A percentile compares a stretch with the other conserved stretches of the same genome.
Evolutionary conservation across 2,329 filamentous ascomycete genomes (phyloP).

Genomic region (Phoma sp.): DNA sequence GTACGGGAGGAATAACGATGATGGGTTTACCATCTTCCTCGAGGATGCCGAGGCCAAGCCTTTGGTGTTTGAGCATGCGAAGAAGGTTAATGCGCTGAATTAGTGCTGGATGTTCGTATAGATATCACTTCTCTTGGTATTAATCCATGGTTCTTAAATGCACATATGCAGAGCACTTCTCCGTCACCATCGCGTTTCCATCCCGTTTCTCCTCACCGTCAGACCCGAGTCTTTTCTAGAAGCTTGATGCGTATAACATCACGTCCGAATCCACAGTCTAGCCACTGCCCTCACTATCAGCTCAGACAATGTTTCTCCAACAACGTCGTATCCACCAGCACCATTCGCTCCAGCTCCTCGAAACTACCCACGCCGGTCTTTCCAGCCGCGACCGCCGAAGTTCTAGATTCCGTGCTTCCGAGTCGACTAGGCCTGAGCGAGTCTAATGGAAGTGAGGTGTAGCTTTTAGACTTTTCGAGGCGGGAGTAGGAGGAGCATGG

Average conservation of each 20-base stretch:
- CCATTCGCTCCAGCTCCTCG: too few species aligned
- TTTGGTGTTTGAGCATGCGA: constrained; percentile 31
- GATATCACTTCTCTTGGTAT: too few species aligned
- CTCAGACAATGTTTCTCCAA: not conserved
- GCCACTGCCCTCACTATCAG: not conserved
- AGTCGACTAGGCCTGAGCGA: too few species aligned
- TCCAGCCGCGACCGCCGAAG: too few species aligned
- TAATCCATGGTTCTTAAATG: not conserved
- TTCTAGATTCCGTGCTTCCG: too few species aligned
- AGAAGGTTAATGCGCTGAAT: constrained; percentile 30
- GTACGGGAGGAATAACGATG: constrained; percentile 62
- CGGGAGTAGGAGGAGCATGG: too few species aligned
- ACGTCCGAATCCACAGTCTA: too few species aligned
- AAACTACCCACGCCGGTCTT: too few species aligned
- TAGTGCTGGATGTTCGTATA: not conserved
- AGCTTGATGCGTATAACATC: too few species aligned
- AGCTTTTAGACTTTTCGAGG: too few species aligned
- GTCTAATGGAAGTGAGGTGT: too few species aligned
- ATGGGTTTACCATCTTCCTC: constrained; percentile 64
- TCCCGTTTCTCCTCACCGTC: not conserved
- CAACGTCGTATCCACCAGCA: not conserved
- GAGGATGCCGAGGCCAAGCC: constrained; percentile 45
- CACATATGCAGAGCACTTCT: not conserved
- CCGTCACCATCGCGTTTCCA: not conserved
- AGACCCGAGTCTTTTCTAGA: not conserved